Base-by-base conservation (phyloP, 192 early-diverging fungal species). In the Thoreauomyces humboldtii region DNA sequence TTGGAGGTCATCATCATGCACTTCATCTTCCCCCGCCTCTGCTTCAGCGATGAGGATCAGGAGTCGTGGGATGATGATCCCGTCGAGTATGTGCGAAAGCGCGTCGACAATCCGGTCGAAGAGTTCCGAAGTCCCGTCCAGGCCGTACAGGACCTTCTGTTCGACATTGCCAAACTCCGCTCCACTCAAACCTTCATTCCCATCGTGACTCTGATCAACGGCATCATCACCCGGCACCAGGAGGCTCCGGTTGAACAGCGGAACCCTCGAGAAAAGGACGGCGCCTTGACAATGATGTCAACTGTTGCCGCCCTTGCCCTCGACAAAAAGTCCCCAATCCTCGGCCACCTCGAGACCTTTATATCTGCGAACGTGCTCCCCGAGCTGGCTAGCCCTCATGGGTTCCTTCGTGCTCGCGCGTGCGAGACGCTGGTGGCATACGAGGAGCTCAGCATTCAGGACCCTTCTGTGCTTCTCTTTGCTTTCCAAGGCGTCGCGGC, bases 11-110 rank as follows among this genome's bases (percentile, higher is more conserved):
- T 99, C 35, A 82, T 97, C 21, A 72, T 85, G n/a, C 86, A 92
- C 42, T 96, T 90, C 73, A 89, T 96, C 59, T 97, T 92, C 82
- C 94, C 94, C 63, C 87, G 90, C 52, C 70, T 99, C 45, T 96
- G 91, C 81, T 95, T 96, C 69, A 86, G 86, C 67, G 66, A 81
- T 22, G 82, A 83, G 43, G 96, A 99, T 69, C 80, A 89, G 64
- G 81, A 91, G 73, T 82, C 95, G 24, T 99, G 96, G 96, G 77
- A 87, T 41, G 90, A 94, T 34, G 92, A 97, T 69, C 89, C 92
- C 2, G 86, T 93, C 22, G 96, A 99, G 73, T 99, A 88, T 58
- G 87, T 99, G 29, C 71, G 71, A 28, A 70, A 69, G 33, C 77
- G 74, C 29, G 53, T 82, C 42, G 60, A 78, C 78, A 58, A 91